Conservation (phyloP, 345 rosid species). For the Cardamine occulta region DNA sequence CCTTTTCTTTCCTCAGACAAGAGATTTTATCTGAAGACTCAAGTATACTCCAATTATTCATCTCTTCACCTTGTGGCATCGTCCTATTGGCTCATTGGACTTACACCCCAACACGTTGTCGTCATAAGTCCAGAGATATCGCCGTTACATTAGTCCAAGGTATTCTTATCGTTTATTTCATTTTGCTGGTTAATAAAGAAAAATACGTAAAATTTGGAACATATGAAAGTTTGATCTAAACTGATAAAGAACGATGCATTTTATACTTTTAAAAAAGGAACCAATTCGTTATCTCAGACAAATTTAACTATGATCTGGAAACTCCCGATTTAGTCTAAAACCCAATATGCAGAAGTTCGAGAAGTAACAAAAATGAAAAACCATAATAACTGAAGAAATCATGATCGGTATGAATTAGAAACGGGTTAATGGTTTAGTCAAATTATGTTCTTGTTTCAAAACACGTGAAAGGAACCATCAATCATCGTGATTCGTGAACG, state of each 20-base stretch:
- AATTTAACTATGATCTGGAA: conserved; percentile 11
- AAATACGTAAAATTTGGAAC: background rate
- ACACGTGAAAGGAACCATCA: background rate
- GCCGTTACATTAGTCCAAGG: conserved; percentile 20
- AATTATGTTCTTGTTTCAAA: background rate
- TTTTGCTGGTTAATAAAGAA: background rate
- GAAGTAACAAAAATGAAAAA: background rate
- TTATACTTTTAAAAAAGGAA: background rate
- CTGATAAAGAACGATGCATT: background rate
- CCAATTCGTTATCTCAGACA: background rate
- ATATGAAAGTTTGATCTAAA: conserved; percentile 9
- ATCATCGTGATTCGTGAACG: background rate
- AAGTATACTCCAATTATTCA: background rate
- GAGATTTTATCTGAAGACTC: background rate
- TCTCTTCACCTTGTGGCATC: conserved; percentile 8
- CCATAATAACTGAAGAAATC: background rate
- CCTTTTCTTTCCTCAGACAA: conserved; percentile 9
- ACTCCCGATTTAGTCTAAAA: background rate
- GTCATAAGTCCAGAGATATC: conserved; percentile 8
- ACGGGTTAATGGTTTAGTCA: background rate
- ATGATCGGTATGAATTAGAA: background rate
- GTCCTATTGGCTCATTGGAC: background rate
- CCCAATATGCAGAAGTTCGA: background rate
- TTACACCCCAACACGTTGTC: background rate
- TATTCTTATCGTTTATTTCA: background rate